Conservation (phyloP, 805 yeast species). For the Komagataella populi region DNA sequence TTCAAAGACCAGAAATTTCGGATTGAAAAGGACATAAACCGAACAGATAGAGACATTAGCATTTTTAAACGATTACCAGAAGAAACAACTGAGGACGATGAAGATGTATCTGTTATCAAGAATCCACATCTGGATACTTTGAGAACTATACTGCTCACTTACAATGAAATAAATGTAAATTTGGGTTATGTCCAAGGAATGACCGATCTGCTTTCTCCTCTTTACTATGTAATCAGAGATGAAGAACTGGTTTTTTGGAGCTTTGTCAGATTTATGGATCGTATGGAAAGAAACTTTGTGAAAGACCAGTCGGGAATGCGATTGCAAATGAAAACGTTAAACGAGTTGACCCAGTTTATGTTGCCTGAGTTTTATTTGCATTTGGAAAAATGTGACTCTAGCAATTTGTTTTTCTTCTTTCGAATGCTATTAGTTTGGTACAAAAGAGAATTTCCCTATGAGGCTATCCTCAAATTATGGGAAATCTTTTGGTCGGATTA, state of each 20-base stretch:
- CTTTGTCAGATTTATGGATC: conserved; percentile 75
- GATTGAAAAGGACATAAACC: conserved; percentile 84
- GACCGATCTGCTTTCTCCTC: conserved; percentile 85
- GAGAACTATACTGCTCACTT: conserved; percentile 72
- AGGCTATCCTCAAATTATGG: conserved; percentile 74
- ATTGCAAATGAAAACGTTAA: conserved; percentile 70
- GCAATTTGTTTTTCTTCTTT: conserved; percentile 85
- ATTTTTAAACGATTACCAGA: conserved; percentile 37
- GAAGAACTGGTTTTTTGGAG: conserved; percentile 82
- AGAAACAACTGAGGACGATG: conserved; percentile 23
- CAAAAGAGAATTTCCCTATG: conserved; percentile 79
- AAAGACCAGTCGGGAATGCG: conserved; percentile 92
- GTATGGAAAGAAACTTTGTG: conserved; percentile 89
- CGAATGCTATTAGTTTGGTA: conserved; percentile 93
- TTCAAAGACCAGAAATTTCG: conserved; percentile 78
- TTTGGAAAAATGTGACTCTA: conserved; percentile 76
- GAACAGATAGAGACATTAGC: conserved; percentile 75
- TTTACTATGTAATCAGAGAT: conserved; percentile 54
- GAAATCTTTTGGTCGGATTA: conserved; percentile 85
- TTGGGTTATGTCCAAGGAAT: conserved; percentile 97
- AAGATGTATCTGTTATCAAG: conserved; percentile 48
- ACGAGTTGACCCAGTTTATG: conserved; percentile 82
- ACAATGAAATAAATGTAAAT: conserved; percentile 69
- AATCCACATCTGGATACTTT: conserved; percentile 66
- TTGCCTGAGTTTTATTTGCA: conserved; percentile 75